A percentile compares a stretch with the other conserved stretches of the same genome.
Conservation (phyloP, 805 yeast species). For the Jamesozyma jinghongensis region DNA sequence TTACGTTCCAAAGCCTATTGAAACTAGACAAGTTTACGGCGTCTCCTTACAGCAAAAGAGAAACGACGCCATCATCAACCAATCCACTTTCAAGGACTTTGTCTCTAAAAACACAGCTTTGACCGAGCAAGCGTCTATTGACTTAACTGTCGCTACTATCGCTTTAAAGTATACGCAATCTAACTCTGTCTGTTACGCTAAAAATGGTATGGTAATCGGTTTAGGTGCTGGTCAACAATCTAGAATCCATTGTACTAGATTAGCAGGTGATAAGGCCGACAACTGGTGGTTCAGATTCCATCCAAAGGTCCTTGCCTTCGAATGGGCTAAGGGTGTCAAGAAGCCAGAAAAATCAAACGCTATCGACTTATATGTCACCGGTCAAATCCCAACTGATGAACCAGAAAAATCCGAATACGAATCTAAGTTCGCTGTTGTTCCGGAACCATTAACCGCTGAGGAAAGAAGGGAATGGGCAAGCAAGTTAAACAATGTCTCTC, state of each 20-base stretch:
- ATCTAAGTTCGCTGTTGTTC: slow-evolving; percentile 74
- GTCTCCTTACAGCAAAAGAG: slow-evolving; percentile 91
- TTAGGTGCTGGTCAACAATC: slow-evolving; percentile 99
- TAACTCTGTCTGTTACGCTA: slow-evolving; percentile 95
- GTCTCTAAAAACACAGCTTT: slow-evolving; percentile 77
- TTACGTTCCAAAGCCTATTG: slow-evolving; percentile 68
- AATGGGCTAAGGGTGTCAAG: slow-evolving; percentile 98
- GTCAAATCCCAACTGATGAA: slow-evolving; percentile 82
- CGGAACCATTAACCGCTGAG: slow-evolving; percentile 67
- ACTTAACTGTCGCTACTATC: slow-evolving; percentile 92
- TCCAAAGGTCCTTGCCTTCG: slow-evolving; percentile 82
- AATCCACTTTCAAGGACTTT: slow-evolving; percentile 82
- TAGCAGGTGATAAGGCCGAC: slow-evolving; percentile 98
- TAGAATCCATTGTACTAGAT: slow-evolving; percentile 95
- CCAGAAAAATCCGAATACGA: slow-evolving; percentile 92
- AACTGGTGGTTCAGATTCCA: slow-evolving; percentile 99
- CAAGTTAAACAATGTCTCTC: slow-evolving; percentile 74
- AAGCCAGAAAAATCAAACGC: slow-evolving; percentile 98
- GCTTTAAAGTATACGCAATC: slow-evolving; percentile 98
- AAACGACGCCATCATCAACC: slow-evolving; percentile 90
- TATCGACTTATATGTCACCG: slow-evolving; percentile 84
- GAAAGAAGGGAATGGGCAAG: slow-evolving; percentile 83
- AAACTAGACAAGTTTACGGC: slow-evolving; percentile 93
- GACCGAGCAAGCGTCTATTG: slow-evolving; percentile 86
- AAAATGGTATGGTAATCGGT: slow-evolving; percentile 98